A percentile compares a stretch with the other conserved stretches of the same genome.
phyloP scores from a whole-genome alignment of 2,329 filamentous ascomycete genomes.

The Hymenoscyphus occultus region DNA sequence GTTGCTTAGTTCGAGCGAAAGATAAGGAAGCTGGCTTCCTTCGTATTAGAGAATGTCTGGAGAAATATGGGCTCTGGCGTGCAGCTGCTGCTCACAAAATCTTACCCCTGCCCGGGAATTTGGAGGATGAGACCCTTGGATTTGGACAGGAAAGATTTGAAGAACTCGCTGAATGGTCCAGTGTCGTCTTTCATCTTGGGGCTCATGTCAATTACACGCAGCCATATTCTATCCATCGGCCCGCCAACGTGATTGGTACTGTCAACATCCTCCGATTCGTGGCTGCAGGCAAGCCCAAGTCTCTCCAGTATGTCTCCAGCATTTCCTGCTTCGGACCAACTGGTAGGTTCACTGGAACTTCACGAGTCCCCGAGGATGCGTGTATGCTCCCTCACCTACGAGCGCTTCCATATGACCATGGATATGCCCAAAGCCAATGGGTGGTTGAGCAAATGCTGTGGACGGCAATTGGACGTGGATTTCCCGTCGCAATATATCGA shows the following conservation, averaged over 20 bases:
- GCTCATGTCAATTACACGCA: constrained; percentile 6
- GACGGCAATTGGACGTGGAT: constrained; percentile 1
- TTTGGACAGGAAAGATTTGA: background rate
- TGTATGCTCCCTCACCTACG: constrained; percentile 1
- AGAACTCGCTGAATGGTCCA: constrained; percentile 1
- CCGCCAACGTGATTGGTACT: constrained; percentile 3
- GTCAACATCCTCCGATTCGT: constrained; percentile 7
- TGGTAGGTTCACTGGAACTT: background rate
- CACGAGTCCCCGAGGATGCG: background rate
- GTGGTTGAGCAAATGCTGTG: constrained; percentile 3
- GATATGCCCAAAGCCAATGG: constrained; percentile 8
- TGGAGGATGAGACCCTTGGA: background rate
- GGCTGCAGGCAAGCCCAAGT: constrained; percentile 1
- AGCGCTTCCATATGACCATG: constrained; percentile 2
- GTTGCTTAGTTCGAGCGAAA: background rate
- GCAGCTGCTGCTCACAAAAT: background rate
- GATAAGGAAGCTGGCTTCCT: background rate
- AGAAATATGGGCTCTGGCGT: constrained; percentile 1
- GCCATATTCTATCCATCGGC: constrained; percentile 1
- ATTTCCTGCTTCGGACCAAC: background rate
- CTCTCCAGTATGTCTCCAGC: constrained; percentile 7
- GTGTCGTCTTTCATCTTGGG: constrained; percentile 3
- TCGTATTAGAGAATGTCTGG: background rate
- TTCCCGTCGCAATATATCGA: constrained; percentile 7
- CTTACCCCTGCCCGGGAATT: background rate